Percentiles rank a stretch among this genome's conserved stretches.
Conservation (phyloP, 257 asterid genomes). For the Sherardia arvensis region DNA sequence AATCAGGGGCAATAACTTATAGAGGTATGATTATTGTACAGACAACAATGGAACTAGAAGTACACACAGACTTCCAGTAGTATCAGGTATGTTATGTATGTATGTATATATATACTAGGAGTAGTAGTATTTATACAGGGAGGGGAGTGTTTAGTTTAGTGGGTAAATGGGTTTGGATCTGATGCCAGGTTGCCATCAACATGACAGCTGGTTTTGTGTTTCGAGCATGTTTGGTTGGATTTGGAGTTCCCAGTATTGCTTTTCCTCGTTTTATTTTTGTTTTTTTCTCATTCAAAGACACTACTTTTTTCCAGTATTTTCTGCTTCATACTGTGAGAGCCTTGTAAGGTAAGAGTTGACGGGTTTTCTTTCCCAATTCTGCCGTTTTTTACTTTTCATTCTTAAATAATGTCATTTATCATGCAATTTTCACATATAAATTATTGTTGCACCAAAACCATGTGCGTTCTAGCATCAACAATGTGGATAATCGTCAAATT, state of each 20-base stretch:
- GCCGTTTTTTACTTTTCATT: neutral
- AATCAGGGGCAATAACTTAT: neutral
- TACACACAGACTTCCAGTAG: neutral
- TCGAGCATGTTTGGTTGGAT: constrained; percentile 19
- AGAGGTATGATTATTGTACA: neutral
- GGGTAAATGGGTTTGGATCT: constrained; percentile 27
- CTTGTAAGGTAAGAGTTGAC: neutral
- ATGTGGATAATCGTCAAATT: no score
- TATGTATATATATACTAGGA: neutral
- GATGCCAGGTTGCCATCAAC: constrained; percentile 30
- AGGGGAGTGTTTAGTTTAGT: neutral
- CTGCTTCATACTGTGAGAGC: neutral
- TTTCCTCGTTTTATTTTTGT: neutral
- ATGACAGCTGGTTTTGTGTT: constrained; percentile 28
- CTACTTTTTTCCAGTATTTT: neutral
- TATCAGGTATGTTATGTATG: no score
- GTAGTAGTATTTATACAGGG: neutral
- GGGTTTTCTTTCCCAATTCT: neutral
- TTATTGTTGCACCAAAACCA: no score
- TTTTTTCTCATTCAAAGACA: neutral
- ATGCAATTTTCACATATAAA: neutral
- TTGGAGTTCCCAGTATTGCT: neutral
- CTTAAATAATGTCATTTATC: neutral
- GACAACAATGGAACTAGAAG: neutral
- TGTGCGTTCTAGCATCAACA: neutral